Conservation (phyloP, 148 eudicot genomes). For the Vaccinium macrocarpon region DNA sequence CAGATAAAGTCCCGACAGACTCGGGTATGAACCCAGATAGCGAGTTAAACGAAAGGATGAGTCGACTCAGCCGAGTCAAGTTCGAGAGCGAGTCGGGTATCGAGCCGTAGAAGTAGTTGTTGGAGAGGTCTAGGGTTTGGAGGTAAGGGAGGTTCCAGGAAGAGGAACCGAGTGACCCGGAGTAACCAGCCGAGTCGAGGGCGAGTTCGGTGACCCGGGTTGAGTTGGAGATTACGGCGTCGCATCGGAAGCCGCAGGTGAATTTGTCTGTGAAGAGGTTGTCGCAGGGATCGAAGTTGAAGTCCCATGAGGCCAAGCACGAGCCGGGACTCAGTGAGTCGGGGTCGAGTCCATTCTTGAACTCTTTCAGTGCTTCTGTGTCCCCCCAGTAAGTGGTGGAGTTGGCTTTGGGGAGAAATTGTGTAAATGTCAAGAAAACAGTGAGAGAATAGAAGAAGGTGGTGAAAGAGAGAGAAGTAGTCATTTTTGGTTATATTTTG, state of each 20-base stretch:
- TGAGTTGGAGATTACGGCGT: slow-evolving; percentile 12
- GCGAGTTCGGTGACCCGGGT: slow-evolving; percentile 50
- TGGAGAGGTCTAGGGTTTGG: slow-evolving; percentile 41
- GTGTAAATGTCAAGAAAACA: slow-evolving; percentile 15
- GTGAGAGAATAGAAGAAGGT: slow-evolving; percentile 10
- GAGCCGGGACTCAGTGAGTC: slow-evolving; percentile 54
- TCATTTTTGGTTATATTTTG: not conserved
- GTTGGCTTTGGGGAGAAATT: slow-evolving; percentile 11
- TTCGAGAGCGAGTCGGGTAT: slow-evolving; percentile 59
- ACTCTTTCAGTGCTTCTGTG: slow-evolving; percentile 41
- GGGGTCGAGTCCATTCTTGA: slow-evolving; percentile 37
- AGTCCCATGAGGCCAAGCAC: slow-evolving; percentile 77
- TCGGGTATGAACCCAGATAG: slow-evolving; percentile 53
- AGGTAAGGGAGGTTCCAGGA: slow-evolving; percentile 43
- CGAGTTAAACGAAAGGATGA: slow-evolving; percentile 55
- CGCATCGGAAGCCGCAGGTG: slow-evolving; percentile 83
- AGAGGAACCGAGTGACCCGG: slow-evolving; percentile 30
- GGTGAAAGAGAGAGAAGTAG: not conserved
- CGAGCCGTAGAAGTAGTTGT: slow-evolving; percentile 56
- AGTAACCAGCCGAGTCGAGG: slow-evolving; percentile 54
- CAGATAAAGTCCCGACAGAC: slow-evolving; percentile 42
- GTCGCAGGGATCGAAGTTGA: slow-evolving; percentile 78
- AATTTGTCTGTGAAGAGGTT: slow-evolving; percentile 44
- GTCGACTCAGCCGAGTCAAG: slow-evolving; percentile 45
- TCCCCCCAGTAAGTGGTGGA: slow-evolving; percentile 60